Percentiles rank a stretch among this genome's conserved stretches.
Conservation (phyloP, 805 yeast genomes). For the Jamesozyma spencerorum region DNA sequence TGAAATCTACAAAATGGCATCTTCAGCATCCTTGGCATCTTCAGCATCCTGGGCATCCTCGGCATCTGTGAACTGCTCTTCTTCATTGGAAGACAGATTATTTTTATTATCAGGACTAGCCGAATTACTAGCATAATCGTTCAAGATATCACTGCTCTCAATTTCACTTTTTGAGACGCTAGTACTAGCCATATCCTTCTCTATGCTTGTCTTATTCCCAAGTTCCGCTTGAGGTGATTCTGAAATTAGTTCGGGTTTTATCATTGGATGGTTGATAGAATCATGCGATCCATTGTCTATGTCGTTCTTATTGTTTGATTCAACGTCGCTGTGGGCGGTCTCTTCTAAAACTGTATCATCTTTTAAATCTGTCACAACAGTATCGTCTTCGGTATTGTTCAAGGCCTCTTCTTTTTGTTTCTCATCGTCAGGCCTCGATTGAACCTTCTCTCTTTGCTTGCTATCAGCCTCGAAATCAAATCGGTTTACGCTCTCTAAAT, state of each 20-base stretch:
- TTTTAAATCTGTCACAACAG: not conserved
- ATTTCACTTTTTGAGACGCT: not conserved
- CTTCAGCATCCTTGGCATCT: no score
- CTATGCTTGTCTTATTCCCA: no score
- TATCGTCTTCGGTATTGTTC: not conserved
- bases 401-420: not conserved
- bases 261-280: no score
- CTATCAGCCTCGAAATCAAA: conserved; percentile 19
- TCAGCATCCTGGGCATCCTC: no score
- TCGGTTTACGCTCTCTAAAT: conserved; percentile 9
- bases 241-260: no score
- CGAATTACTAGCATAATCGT: conserved; percentile 5
- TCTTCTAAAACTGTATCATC: not conserved
- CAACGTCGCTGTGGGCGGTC: not conserved
- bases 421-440: not conserved
- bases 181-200: no score
- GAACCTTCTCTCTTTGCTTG: not conserved
- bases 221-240: no score
- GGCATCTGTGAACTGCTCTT: not conserved
- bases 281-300: no score
- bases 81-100: conserved; percentile 5
- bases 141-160: conserved; percentile 7
- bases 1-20: no score
- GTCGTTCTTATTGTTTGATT: no score
- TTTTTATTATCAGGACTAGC: not conserved